These are phyloP conservation scores for Aspergillus incahuasiensis DNA, from an alignment of 495 filamentous ascomycete species.

Conservation along the genomic window DNA sequence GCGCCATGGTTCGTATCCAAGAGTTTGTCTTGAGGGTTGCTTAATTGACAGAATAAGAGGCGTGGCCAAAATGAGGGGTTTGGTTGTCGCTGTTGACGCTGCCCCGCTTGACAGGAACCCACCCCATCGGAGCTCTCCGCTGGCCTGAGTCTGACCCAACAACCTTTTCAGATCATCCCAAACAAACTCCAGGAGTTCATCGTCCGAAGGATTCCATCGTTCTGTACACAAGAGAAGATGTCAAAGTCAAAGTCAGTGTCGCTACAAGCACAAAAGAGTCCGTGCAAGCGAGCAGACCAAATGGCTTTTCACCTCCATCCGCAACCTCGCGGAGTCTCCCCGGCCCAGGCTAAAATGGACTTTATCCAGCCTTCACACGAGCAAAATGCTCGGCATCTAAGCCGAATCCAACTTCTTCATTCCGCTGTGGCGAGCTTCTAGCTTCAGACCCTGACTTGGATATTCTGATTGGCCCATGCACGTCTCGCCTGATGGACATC, in stretches of 20 bases:
- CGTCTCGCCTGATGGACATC: background rate
- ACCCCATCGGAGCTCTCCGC: background rate
- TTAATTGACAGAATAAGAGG: background rate
- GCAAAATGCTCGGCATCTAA: constrained; percentile 6
- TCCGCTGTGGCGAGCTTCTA: constrained; percentile 4
- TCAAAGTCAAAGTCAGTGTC: background rate
- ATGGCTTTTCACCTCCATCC: background rate
- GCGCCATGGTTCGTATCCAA: constrained; percentile 29
- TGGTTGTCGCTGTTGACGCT: background rate
- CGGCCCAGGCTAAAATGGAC: constrained; percentile 4
- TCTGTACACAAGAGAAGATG: background rate
- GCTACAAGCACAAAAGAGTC: background rate
- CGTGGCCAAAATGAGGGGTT: background rate
- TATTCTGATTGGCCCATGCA: background rate
- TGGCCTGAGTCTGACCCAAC: background rate
- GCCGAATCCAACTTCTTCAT: background rate
- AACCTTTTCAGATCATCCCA: background rate
- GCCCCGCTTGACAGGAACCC: background rate
- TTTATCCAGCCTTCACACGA: constrained; percentile 8
- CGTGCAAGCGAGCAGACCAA: constrained; percentile 3
- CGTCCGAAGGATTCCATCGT: constrained; percentile 1
- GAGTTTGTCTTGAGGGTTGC: background rate
- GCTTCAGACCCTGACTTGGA: constrained; percentile 6
- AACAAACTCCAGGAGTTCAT: background rate
- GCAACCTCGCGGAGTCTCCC: constrained; percentile 1